Evolutionary conservation across 305 asterid species (phyloP), one percentile per base, ranked within the genome.

Genomic region (Fraxinus albicans): DNA sequence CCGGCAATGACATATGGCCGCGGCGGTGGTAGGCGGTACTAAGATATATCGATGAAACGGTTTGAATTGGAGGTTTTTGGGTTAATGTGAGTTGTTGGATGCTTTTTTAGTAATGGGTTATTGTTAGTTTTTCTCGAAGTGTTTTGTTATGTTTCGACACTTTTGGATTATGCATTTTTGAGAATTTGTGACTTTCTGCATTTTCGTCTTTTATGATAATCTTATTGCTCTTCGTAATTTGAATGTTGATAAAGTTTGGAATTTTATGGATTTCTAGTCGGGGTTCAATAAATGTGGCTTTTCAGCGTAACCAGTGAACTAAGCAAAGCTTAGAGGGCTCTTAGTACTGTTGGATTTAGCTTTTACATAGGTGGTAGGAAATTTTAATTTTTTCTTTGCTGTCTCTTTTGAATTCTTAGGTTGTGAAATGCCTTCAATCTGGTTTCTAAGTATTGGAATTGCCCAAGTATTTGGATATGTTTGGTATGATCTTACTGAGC

Each of bases 11-110:
- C 74, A 69, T 91, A 36, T 58, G 94, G 89, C 77, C 89, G 88
- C 10, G 88, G 90, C 15, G 89, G 85, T 3, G 89, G 83, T 79
- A 84, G 90, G 85, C 73, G 91, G 72, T 90, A 87, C 83, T 91
- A 78, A 86, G 4, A 31, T 73, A 73, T 73, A 73, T 19, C 12
- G 10, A 34, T 15, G 44, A 73, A 73, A 73, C 7, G 47, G 47
- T 73, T 73, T n/a, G 77, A 73, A 33, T 73, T 73, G 15, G 27
- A 34, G 15, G 23, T 17, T 73, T 73, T 33, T 72, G 25, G 77
- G 21, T 72, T 72, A 72, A 72, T 72, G 6, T 72, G 77, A 72
- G 13, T n/a, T 33, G 25, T 27, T 72, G 77, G 77, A 72, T 72
- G 47, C 34, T 72, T 72, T 9, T 29, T 69, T 69, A 4, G 23